A percentile compares a stretch with the other conserved stretches of the same genome.
phyloP scores from a whole-genome alignment of 1,284 basidiomycete genomes.

The Meira miltonrushii region DNA sequence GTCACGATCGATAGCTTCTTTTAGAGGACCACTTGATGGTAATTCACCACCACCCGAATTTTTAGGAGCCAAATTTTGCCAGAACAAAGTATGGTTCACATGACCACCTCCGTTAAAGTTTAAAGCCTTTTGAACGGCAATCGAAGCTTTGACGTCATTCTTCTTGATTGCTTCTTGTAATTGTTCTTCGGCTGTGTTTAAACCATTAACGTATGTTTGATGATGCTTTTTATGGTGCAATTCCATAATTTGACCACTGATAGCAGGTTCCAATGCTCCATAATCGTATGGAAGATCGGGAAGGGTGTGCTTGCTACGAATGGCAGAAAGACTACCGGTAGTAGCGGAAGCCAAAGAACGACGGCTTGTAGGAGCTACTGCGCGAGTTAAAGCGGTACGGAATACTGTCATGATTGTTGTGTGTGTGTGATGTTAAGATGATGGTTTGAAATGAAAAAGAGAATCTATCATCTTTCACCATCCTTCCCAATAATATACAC shows the following conservation, averaged over 20 bases:
- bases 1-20: slow-evolving; percentile 47
- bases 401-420: slow-evolving; percentile 20
- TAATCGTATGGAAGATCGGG: slow-evolving; percentile 50
- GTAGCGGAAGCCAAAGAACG: slow-evolving; percentile 12
- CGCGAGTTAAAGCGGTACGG: slow-evolving; percentile 31
- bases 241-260: slow-evolving; percentile 50
- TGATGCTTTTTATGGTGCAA: slow-evolving; percentile 51
- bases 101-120: slow-evolving; percentile 52
- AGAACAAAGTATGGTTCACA: slow-evolving; percentile 52
- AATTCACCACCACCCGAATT: slow-evolving; percentile 44
- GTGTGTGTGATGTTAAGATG: neutral
- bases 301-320: slow-evolving; percentile 50
- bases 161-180: slow-evolving; percentile 37
- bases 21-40: slow-evolving; percentile 35
- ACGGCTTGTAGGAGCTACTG: slow-evolving; percentile 14
- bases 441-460: no score
- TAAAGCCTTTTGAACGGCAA: slow-evolving; percentile 41
- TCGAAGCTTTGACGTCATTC: slow-evolving; percentile 36
- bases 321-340: slow-evolving; percentile 12
- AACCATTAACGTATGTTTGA: slow-evolving; percentile 50
- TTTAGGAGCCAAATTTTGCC: slow-evolving; percentile 47
- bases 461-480: no score
- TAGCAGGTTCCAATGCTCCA: slow-evolving; percentile 48
- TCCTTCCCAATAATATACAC: no score
- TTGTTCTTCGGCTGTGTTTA: slow-evolving; percentile 46